Evolutionary conservation across 768 basidiomycete genomes (phyloP).

Genomic region (Piloderma croceum): DNA sequence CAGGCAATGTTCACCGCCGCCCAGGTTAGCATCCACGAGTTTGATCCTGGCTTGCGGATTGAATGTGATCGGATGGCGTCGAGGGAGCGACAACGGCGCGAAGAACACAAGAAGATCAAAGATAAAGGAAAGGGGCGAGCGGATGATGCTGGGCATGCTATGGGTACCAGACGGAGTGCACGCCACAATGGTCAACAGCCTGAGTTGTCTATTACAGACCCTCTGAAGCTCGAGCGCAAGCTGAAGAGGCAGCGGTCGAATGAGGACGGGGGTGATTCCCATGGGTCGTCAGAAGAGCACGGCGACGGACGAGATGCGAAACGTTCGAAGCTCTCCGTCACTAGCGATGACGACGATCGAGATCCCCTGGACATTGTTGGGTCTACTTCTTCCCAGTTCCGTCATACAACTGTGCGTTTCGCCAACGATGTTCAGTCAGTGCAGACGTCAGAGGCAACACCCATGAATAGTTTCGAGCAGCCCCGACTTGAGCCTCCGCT

Average conservation of each 20-base stretch:
- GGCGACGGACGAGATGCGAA: constrained; percentile 48
- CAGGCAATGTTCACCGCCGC: constrained; percentile 86
- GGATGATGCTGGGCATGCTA: constrained; percentile 31
- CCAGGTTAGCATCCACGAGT: constrained; percentile 71
- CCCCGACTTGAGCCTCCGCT: background rate
- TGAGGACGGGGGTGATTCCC: constrained; percentile 46
- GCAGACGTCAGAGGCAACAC: constrained; percentile 1
- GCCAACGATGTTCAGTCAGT: constrained; percentile 24
- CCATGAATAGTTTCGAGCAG: constrained; percentile 9
- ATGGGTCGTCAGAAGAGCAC: constrained; percentile 51
- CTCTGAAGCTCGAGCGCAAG: constrained; percentile 64
- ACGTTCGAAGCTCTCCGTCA: constrained; percentile 40
- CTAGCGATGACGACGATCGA: constrained; percentile 41
- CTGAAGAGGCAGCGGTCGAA: constrained; percentile 67
- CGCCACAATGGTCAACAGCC: constrained; percentile 67
- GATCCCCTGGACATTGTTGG: constrained; percentile 42
- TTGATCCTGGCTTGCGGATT: constrained; percentile 67
- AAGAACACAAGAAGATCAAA: constrained; percentile 42
- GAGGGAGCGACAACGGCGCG: constrained; percentile 62
- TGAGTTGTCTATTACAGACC: constrained; percentile 71
- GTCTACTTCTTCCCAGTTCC: constrained; percentile 27
- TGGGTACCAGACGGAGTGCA: constrained; percentile 64
- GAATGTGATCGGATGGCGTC: constrained; percentile 89
- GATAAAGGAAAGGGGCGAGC: constrained; percentile 28
- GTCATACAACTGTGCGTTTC: constrained; percentile 45